A percentile compares a stretch with the other conserved stretches of the same genome.
Conservation (phyloP, 495 filamentous ascomycete genomes). For the Amphirosellinia nigrospora region DNA sequence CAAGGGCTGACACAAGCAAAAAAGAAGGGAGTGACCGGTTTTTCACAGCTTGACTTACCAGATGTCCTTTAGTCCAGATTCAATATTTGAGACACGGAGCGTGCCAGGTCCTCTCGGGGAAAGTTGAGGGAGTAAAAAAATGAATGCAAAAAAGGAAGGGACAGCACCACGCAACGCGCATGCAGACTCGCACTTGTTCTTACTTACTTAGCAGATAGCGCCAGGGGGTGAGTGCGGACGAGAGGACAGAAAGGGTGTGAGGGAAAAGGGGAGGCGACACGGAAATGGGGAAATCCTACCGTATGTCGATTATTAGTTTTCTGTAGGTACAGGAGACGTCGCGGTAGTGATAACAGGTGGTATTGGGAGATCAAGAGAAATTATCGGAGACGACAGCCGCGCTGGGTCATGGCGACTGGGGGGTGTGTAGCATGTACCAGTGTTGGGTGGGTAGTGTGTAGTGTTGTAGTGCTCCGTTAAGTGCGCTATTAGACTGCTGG, state of each 20-base stretch:
- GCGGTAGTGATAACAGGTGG: slow-evolving; percentile 42
- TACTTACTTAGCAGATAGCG: slow-evolving; percentile 26
- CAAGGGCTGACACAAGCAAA: not conserved
- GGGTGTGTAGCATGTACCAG: slow-evolving; percentile 13
- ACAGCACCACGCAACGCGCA: slow-evolving; percentile 42
- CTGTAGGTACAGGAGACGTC: slow-evolving; percentile 35
- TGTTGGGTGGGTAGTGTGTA: not conserved
- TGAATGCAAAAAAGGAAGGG: slow-evolving; percentile 37
- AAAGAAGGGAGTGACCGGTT: slow-evolving; percentile 7
- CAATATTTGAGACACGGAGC: slow-evolving; percentile 25
- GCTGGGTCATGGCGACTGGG: slow-evolving; percentile 37
- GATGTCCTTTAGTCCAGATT: slow-evolving; percentile 23
- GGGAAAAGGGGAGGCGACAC: slow-evolving; percentile 41
- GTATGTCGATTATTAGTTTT: slow-evolving; percentile 23
- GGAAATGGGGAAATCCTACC: slow-evolving; percentile 39
- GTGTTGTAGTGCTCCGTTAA: not conserved
- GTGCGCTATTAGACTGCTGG: slow-evolving; percentile 2
- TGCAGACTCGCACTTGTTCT: slow-evolving; percentile 36
- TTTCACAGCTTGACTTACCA: slow-evolving; percentile 26
- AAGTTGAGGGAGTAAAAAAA: slow-evolving; percentile 27
- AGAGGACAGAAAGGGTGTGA: slow-evolving; percentile 33
- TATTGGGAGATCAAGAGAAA: slow-evolving; percentile 41
- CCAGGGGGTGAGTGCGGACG: slow-evolving; percentile 22
- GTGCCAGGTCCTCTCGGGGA: slow-evolving; percentile 22
- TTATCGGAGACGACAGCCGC: slow-evolving; percentile 42